A percentile compares a stretch with the other conserved stretches of the same genome.
Evolutionary conservation across 78 protist species (phyloP).

Genomic region (Dictyostelium capitatum): DNA sequence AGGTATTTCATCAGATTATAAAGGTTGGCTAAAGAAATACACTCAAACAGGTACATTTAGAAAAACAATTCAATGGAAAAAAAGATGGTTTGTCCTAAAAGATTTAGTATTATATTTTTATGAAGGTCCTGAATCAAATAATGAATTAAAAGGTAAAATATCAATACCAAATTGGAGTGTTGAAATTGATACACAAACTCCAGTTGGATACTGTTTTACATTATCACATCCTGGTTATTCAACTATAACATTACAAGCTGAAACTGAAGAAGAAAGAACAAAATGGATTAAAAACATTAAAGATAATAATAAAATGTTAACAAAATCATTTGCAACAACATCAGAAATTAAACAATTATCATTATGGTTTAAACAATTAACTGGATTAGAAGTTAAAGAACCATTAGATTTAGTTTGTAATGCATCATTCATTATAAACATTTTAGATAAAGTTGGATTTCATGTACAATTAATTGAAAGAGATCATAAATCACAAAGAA

Average conservation of each 20-base stretch:
- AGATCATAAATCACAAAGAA: conserved; percentile 5
- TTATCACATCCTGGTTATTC: conserved; percentile 45
- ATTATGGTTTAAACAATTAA: conserved; percentile 2
- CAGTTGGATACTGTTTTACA: conserved; percentile 17
- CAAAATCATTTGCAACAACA: conserved; percentile 4
- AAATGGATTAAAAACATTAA: conserved; percentile 39
- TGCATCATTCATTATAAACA: conserved; percentile 15
- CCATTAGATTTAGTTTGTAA: conserved; percentile 16
- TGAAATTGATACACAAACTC: not conserved
- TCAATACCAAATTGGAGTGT: conserved; percentile 61
- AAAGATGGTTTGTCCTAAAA: conserved; percentile 72
- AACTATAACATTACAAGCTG: conserved; percentile 28
- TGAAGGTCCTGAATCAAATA: conserved; percentile 16
- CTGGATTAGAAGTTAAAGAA: not conserved
- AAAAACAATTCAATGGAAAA: conserved; percentile 47
- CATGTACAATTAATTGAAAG: not conserved
- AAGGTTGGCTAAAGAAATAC: conserved; percentile 58
- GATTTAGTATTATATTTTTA: conserved; percentile 69
- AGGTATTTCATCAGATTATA: conserved; percentile 36
- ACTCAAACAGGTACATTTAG: conserved; percentile 22
- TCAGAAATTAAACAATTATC: not conserved
- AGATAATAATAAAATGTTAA: conserved; percentile 2
- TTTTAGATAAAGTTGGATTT: not conserved
- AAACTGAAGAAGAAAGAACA: conserved; percentile 27
- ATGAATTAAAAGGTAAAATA: conserved; percentile 27